Evolutionary conservation across 1,139 yeast genomes (phyloP), one percentile per base, ranked within the genome.

Genomic region (Debaryomyces robertsiae): DNA sequence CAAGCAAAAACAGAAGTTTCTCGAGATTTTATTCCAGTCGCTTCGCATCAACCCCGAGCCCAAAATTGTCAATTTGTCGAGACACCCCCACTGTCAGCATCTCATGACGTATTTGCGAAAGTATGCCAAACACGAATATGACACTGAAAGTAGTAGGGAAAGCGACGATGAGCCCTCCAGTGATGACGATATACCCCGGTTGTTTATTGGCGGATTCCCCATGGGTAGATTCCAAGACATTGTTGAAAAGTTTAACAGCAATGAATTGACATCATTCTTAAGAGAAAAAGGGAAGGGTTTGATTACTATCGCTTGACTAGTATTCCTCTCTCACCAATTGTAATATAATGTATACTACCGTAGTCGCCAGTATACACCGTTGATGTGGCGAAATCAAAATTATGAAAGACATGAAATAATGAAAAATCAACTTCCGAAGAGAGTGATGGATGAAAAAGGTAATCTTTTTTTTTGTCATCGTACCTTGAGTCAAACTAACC

Each of bases 11-110:
- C 16, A 6, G 6, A 40, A 47, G 38, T 54, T 61, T 16, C 50
- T 49, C 36, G 54, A 56, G 19, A 56, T 58, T 9, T 47, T 65
- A 22, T 43, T 51, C 13, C 37, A 41, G 16, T 51, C 49, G 18
- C 44, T 64, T 13, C 52, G 52, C 41, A 61, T 66, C 22, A 57
- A 53, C n/a, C 72, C 72, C 0, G 68, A 65, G 43, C 63, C 69
- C 13, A 57, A 58, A 39, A 47, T 56, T 3, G 62, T 65, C 3
- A 54, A 63, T 39, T 53, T 66, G 38, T 52, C 49, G 13, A 64
- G 59, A 41, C 72, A 66, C 44, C 72, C 72, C 13, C 59, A 63
- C 41, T 56, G 56, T 41, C 36, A 48, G 3, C 51, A 53, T 17
- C 58, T 66, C 18, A 44, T 59, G 32, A 46, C 47, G 3, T 65